Evolutionary conservation across 805 yeast genomes (phyloP).

Genomic region (Nakazawaea anatomiae): DNA sequence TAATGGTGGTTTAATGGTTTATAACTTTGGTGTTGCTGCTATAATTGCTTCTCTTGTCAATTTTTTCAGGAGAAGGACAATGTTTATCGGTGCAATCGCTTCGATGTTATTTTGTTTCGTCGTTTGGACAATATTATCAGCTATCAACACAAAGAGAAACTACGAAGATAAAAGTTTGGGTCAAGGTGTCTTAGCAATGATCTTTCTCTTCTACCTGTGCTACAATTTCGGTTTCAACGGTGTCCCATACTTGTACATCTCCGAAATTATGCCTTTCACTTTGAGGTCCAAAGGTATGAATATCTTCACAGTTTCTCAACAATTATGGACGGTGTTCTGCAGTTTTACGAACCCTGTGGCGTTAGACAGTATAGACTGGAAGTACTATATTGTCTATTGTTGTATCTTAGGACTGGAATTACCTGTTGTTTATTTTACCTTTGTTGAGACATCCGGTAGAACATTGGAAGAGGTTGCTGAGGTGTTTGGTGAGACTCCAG

Average conservation of each 20-base stretch:
- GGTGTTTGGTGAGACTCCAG: conserved; percentile 7
- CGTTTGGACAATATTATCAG: conserved; percentile 41
- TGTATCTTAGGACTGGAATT: conserved; percentile 24
- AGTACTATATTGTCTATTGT: conserved; percentile 29
- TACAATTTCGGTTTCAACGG: conserved; percentile 41
- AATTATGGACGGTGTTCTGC: conserved; percentile 15
- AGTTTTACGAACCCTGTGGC: conserved; percentile 28
- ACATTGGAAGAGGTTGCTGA: conserved; percentile 33
- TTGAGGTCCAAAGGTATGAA: conserved; percentile 21
- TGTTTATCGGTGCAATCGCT: too few relatives aligned
- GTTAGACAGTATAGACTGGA: conserved; percentile 30
- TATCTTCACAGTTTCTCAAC: conserved; percentile 13
- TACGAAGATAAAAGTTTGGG: conserved; percentile 34
- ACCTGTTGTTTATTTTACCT: conserved; percentile 24
- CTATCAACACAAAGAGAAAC: conserved; percentile 33
- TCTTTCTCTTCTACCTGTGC: conserved; percentile 35
- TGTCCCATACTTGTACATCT: conserved; percentile 37
- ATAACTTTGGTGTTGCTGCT: too few relatives aligned
- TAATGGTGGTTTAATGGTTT: too few relatives aligned
- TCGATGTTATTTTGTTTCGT: conserved; percentile 6
- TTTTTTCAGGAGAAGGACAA: too few relatives aligned
- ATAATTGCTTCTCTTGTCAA: too few relatives aligned
- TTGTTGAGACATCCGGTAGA: conserved; percentile 31
- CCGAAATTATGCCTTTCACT: conserved; percentile 30
- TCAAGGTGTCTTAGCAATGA: conserved; percentile 44